phyloP scores from a whole-genome alignment of 2,329 filamentous ascomycete genomes.

The Ophiosphaerella herpotricha region DNA sequence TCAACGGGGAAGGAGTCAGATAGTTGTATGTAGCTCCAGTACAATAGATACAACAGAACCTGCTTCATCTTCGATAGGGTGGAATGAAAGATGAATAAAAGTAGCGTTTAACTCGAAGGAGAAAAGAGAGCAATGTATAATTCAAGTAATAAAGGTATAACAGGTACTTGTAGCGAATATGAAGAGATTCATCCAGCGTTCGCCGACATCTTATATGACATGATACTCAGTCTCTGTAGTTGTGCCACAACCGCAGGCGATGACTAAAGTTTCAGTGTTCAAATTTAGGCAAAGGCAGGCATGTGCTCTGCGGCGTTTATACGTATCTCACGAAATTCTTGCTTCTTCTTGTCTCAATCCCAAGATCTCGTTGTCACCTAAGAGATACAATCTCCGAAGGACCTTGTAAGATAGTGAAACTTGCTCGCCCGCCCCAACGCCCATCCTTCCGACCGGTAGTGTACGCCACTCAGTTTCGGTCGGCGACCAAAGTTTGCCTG shows the following conservation, averaged over 20 bases:
- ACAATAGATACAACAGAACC: background rate
- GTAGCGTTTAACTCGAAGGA: background rate
- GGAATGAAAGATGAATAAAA: background rate
- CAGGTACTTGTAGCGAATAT: background rate
- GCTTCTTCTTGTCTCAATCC: background rate
- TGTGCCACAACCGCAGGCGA: background rate
- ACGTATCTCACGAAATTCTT: conserved; percentile 1
- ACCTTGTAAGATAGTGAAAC: background rate
- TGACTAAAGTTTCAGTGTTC: background rate
- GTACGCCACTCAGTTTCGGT: conserved; percentile 1
- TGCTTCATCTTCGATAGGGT: conserved; percentile 4
- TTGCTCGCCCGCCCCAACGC: background rate
- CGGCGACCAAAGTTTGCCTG: background rate
- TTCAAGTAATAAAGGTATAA: background rate
- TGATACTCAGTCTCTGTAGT: background rate
- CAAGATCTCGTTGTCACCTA: conserved; percentile 1
- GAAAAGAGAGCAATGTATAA: background rate
- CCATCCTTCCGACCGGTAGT: background rate
- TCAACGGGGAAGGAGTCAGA: conserved; percentile 8
- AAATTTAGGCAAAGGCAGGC: conserved; percentile 5
- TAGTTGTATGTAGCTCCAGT: conserved; percentile 2
- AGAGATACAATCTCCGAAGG: background rate
- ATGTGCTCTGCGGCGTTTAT: conserved; percentile 4
- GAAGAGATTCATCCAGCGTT: background rate
- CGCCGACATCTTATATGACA: background rate